Conservation (phyloP, 2,329 filamentous ascomycete species). For the Colletotrichum destructivum region DNA sequence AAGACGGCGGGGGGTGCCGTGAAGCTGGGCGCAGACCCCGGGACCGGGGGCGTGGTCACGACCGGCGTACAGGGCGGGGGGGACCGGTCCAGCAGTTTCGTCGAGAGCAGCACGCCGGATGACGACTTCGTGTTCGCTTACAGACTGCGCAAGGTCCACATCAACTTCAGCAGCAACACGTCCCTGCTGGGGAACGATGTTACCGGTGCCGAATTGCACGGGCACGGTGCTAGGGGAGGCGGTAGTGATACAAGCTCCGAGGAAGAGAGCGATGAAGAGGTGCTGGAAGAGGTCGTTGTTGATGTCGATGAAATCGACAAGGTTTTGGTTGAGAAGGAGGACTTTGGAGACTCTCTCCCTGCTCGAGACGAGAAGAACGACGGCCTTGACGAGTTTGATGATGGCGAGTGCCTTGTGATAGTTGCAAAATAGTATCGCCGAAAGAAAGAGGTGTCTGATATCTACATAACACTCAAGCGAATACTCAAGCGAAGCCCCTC, state of each 20-base stretch:
- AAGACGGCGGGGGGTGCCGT: background rate
- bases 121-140: conserved; percentile 28
- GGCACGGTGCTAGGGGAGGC: background rate
- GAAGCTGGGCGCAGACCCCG: conserved; percentile 15
- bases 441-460: background rate
- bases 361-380: conserved; percentile 1
- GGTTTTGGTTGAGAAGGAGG: conserved; percentile 9
- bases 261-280: conserved; percentile 14
- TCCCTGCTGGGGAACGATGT: conserved; percentile 4
- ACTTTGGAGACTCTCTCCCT: conserved; percentile 19
- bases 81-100: background rate
- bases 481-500: background rate
- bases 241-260: background rate
- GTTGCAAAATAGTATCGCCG: conserved; percentile 1
- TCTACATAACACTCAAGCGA: background rate
- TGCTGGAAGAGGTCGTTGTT: conserved; percentile 1
- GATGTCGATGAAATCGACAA: conserved; percentile 13
- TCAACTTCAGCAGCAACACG: conserved; percentile 16
- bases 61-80: conserved; percentile 6
- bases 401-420: conserved; percentile 7
- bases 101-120: conserved; percentile 9
- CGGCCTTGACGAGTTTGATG: conserved; percentile 13
- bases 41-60: background rate
- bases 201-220: conserved; percentile 11
- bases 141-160: conserved; percentile 19